phyloP scores from a whole-genome alignment of 225 moss, liverwort and hornwort species.

The Climacium dendroides region DNA sequence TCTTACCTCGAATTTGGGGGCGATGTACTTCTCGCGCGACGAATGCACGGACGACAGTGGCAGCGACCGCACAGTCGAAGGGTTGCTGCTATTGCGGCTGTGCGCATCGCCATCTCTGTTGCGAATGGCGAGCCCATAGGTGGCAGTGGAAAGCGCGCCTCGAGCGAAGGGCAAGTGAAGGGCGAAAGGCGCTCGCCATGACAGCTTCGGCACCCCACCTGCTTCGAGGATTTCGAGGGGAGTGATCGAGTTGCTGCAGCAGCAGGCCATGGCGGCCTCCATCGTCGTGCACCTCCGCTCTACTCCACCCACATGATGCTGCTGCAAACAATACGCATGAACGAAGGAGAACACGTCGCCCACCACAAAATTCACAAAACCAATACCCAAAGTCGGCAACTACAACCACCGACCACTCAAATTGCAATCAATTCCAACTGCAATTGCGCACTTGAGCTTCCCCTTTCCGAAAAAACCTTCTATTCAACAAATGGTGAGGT shows the following conservation, averaged over 20 bases:
- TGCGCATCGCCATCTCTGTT: not conserved
- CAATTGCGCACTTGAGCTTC: not conserved
- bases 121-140: not conserved
- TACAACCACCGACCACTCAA: not conserved
- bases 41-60: not conserved
- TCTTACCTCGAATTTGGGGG: constrained; percentile 12
- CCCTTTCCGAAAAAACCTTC: too few species aligned
- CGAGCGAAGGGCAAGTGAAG: not conserved
- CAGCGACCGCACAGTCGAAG: not conserved
- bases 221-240: not conserved
- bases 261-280: constrained; percentile 2
- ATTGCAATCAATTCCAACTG: not conserved
- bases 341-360: not conserved
- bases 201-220: not conserved
- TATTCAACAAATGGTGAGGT: not conserved
- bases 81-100: not conserved
- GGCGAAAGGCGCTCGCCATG: not conserved
- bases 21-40: not conserved
- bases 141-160: not conserved
- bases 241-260: not conserved
- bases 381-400: not conserved
- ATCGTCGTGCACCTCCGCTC: not conserved
- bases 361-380: not conserved
- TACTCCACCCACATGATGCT: not conserved
- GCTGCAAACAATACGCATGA: not conserved